Base-by-base conservation (phyloP, 805 yeast genomes). In the Scheffersomyces ergatensis region DNA sequence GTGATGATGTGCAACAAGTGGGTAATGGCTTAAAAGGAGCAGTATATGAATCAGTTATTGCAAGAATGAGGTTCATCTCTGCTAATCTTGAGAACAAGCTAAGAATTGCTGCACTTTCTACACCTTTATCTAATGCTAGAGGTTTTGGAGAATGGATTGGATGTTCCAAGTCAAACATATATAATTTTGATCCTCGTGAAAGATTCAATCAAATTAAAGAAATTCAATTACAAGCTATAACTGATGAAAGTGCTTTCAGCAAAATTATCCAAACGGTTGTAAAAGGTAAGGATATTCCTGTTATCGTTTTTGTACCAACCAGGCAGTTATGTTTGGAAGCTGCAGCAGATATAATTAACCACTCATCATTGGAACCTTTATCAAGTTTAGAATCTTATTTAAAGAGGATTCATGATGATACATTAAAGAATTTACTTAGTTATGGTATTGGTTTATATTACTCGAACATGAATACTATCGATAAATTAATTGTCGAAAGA, bases 141-240 rank as follows among this genome's bases (percentile, higher is more conserved):
- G 96, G 88, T 48, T 62, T 90, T 43, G 92, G 86, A 1, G 87
- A 83, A 39, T 93, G 98, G 97, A 61, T 93, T 21, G 95, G 93
- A 2, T 82, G 85, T 19, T 50, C 73, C 1, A 83, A 80, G 51
- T 65, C 61, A 16, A 70, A 79, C 36, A 70, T 82, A 5, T 88
- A 72, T 66, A 89, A 89, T 52, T 89, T 85, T 56, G 74, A 80
- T 14, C 82, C 95, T 0, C 66, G 66, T 37, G 83, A 80, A 33
- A 68, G 92, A 42, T 64, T 68, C 7, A 55, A 64, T 33, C 80
- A 85, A 3, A 50, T 88, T 12, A 78, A 75, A 40, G 72, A 70
- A 39, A 78, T 85, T 16, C 82, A 73, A 47, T 52, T 85, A 34
- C 78, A 75, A 40, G 54, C 59, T 5, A 43, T 43, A 13, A 42